These are phyloP conservation scores for Calonectria multiphialidica DNA, from an alignment of 2,329 filamentous ascomycete species.

Conservation along the genomic window DNA sequence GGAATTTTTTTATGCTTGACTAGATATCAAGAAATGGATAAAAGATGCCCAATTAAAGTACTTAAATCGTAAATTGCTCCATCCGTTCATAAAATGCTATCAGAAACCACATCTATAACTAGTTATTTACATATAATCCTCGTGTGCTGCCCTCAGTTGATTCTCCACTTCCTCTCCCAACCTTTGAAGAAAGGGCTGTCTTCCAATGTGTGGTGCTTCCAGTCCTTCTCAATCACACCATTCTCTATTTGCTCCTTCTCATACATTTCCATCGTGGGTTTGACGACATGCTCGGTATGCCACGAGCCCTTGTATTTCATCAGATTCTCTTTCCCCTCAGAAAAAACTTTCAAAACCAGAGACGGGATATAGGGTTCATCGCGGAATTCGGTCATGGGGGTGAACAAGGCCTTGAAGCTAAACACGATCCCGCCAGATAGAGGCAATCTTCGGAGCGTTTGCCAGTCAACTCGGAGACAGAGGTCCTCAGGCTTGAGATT, in stretches of 20 bases:
- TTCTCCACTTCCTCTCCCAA: slow-evolving; percentile 63
- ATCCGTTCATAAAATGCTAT: not conserved
- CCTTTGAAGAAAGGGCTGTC: slow-evolving; percentile 82
- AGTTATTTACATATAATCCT: not conserved
- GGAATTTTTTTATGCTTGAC: too few species aligned
- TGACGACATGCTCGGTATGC: slow-evolving; percentile 80
- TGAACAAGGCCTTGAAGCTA: slow-evolving; percentile 91
- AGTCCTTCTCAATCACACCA: slow-evolving; percentile 70
- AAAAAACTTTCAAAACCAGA: slow-evolving; percentile 76
- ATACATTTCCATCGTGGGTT: slow-evolving; percentile 74
- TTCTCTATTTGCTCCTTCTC: slow-evolving; percentile 74
- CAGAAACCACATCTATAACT: not conserved
- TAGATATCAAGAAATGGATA: not conserved
- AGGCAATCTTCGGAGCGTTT: slow-evolving; percentile 83
- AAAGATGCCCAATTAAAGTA: not conserved
- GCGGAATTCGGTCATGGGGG: slow-evolving; percentile 75
- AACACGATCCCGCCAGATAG: slow-evolving; percentile 82
- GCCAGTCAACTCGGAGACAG: slow-evolving; percentile 86
- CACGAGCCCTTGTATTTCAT: slow-evolving; percentile 87
- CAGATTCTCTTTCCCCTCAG: slow-evolving; percentile 68
- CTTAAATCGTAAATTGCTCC: not conserved
- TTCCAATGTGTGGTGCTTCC: slow-evolving; percentile 77
- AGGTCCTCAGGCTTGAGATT: slow-evolving; percentile 69
- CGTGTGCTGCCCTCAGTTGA: not conserved
- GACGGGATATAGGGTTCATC: slow-evolving; percentile 81